A percentile compares a stretch with the other conserved stretches of the same genome.
Conservation (phyloP, 2,329 filamentous ascomycete genomes). For the Penicillium nordicum region DNA sequence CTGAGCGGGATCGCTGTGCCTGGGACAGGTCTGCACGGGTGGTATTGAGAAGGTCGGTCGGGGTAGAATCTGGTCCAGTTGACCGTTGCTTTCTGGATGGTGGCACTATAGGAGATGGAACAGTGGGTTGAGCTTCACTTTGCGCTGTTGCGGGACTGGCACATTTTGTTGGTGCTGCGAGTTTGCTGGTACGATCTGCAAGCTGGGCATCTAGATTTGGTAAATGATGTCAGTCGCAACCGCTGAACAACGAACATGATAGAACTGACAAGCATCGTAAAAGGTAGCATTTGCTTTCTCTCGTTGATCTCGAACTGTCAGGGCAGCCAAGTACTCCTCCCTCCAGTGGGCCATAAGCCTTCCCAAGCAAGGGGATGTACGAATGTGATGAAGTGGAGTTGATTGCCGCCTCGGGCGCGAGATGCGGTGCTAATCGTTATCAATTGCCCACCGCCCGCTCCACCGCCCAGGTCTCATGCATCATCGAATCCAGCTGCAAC, state of each 20-base stretch:
- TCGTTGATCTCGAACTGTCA: slow-evolving; percentile 68
- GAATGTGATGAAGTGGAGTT: slow-evolving; percentile 21
- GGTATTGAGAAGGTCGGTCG: slow-evolving; percentile 33
- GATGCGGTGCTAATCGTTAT: slow-evolving; percentile 21
- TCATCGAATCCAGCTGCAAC: slow-evolving; percentile 31
- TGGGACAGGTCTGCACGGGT: slow-evolving; percentile 67
- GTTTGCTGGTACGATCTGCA: slow-evolving; percentile 61
- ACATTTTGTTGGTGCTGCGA: slow-evolving; percentile 37
- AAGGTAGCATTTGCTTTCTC: slow-evolving; percentile 65
- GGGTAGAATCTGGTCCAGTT: slow-evolving; percentile 23
- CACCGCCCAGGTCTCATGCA: slow-evolving; percentile 34
- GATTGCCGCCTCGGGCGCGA: slow-evolving; percentile 5
- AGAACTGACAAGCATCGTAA: slow-evolving; percentile 68
- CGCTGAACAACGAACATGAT: slow-evolving; percentile 1
- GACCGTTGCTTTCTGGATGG: slow-evolving; percentile 27
- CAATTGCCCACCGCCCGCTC: slow-evolving; percentile 26
- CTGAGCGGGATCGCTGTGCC: slow-evolving; percentile 69
- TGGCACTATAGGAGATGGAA: slow-evolving; percentile 30
- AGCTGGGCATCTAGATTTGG: slow-evolving; percentile 57
- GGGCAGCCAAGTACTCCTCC: slow-evolving; percentile 72
- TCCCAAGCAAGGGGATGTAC: slow-evolving; percentile 12
- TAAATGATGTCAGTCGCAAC: slow-evolving; percentile 23
- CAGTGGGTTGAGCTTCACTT: slow-evolving; percentile 23
- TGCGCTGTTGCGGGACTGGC: slow-evolving; percentile 19
- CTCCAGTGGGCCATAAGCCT: slow-evolving; percentile 66